A percentile compares a stretch with the other conserved stretches of the same genome.
Evolutionary conservation across 73 alveolate genomes (phyloP).

Genomic region (Blepharisma stoltei): DNA sequence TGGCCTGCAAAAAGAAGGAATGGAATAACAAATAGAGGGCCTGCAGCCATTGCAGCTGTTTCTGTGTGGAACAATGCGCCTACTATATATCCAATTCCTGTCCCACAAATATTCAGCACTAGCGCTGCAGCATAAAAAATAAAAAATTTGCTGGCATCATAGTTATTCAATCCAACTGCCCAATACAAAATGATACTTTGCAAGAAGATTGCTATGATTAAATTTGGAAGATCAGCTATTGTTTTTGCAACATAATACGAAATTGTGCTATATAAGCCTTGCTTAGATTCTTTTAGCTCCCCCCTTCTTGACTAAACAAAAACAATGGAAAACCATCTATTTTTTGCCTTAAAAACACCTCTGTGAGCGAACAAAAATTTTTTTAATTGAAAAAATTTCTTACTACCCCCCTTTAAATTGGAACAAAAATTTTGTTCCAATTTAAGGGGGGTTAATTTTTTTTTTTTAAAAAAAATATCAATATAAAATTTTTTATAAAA

Average conservation of each 20-base stretch:
- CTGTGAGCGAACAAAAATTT: too few species aligned
- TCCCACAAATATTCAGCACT: neutral
- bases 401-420: too few species aligned
- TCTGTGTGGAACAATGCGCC: neutral
- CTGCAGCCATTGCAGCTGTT: neutral
- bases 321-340: too few species aligned
- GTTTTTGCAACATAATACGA: neutral
- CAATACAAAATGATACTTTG: neutral
- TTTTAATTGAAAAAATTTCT: too few species aligned
- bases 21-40: conserved; percentile 1
- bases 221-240: neutral
- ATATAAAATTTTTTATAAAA: too few species aligned
- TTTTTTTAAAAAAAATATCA: too few species aligned
- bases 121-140: neutral
- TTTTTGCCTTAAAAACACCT: too few species aligned
- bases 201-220: neutral
- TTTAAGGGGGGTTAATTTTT: too few species aligned
- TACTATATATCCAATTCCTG: neutral
- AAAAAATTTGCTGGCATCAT: neutral
- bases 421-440: too few species aligned
- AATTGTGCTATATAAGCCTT: neutral
- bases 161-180: neutral
- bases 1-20: conserved; percentile 11
- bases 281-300: neutral
- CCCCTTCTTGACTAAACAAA: too few species aligned